phyloP scores from a whole-genome alignment of 805 yeast species.

The Starmerella khaoyaiensis region DNA sequence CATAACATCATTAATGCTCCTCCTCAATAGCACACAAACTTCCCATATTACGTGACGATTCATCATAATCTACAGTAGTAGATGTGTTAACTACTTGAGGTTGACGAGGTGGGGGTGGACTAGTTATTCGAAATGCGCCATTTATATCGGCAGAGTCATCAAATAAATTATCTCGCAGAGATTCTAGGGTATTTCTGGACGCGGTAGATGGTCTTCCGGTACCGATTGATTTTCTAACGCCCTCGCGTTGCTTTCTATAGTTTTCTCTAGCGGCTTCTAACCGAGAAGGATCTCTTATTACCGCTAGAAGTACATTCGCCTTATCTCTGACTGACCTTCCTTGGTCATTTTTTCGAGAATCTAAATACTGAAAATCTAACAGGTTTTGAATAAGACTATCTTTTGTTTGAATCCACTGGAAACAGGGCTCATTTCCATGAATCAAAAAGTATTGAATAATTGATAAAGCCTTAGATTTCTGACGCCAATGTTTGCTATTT shows the following conservation, averaged over 20 bases:
- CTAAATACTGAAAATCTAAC: slow-evolving; percentile 11
- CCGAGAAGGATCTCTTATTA: slow-evolving; percentile 22
- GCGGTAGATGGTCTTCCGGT: slow-evolving; percentile 18
- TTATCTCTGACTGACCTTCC: slow-evolving; percentile 26
- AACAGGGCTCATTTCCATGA: slow-evolving; percentile 19
- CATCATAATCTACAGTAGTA: too few species aligned
- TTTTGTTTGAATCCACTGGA: slow-evolving; percentile 17
- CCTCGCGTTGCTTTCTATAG: slow-evolving; percentile 23
- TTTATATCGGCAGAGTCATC: slow-evolving; percentile 15
- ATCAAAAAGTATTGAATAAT: slow-evolving; percentile 21
- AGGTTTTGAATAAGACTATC: slow-evolving; percentile 10
- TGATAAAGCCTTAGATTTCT: slow-evolving; percentile 21
- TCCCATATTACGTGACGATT: neutral
- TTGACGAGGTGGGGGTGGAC: neutral
- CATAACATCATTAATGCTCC: slow-evolving; percentile 11
- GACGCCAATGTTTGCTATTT: slow-evolving; percentile 22
- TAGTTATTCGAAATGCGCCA: slow-evolving; percentile 5
- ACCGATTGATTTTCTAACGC: slow-evolving; percentile 24
- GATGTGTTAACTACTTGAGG: neutral
- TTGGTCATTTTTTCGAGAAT: slow-evolving; percentile 24
- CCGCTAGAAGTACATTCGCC: slow-evolving; percentile 22
- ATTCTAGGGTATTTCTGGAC: slow-evolving; percentile 22
- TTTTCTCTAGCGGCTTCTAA: slow-evolving; percentile 23
- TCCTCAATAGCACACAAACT: slow-evolving; percentile 11
- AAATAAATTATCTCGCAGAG: slow-evolving; percentile 17